phyloP scores from a whole-genome alignment of 1,284 basidiomycete species.

The Ustilago sp. region DNA sequence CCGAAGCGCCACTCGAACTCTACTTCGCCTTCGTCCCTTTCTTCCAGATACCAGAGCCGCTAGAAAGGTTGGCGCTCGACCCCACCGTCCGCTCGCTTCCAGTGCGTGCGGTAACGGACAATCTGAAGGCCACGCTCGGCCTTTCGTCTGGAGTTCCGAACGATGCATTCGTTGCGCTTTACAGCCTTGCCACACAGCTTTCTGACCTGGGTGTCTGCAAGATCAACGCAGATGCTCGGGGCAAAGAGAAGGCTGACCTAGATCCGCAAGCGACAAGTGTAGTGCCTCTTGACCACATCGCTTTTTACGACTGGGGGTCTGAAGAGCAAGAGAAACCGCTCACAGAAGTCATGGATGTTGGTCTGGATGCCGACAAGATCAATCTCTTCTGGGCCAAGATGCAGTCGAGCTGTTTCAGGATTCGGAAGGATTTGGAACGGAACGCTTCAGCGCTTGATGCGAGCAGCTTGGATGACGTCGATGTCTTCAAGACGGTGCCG shows the following conservation, averaged over 20 bases:
- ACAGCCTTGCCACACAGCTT: constrained; percentile 47
- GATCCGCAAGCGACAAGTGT: constrained; percentile 5
- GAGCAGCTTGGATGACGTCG: background rate
- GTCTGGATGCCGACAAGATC: constrained; percentile 26
- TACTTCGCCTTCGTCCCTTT: constrained; percentile 32
- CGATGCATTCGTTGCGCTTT: constrained; percentile 27
- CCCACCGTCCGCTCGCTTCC: constrained; percentile 19
- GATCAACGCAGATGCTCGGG: constrained; percentile 2
- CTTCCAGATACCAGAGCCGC: constrained; percentile 11
- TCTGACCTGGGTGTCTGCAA: constrained; percentile 19
- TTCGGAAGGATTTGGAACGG: background rate
- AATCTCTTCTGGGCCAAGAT: constrained; percentile 34
- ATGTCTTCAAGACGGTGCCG: constrained; percentile 18
- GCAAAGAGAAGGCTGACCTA: background rate
- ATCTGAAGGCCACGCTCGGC: constrained; percentile 33
- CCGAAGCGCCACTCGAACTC: constrained; percentile 49
- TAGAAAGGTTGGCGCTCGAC: constrained; percentile 24
- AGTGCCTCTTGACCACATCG: constrained; percentile 21
- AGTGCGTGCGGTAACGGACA: constrained; percentile 21
- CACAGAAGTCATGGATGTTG: constrained; percentile 21
- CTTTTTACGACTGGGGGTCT: constrained; percentile 34
- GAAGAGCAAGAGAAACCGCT: constrained; percentile 27
- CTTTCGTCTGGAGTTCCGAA: constrained; percentile 6
- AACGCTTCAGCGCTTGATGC: background rate
- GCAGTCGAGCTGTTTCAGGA: constrained; percentile 20